Conservation (phyloP, 305 asterid genomes). For the Withania somnifera region DNA sequence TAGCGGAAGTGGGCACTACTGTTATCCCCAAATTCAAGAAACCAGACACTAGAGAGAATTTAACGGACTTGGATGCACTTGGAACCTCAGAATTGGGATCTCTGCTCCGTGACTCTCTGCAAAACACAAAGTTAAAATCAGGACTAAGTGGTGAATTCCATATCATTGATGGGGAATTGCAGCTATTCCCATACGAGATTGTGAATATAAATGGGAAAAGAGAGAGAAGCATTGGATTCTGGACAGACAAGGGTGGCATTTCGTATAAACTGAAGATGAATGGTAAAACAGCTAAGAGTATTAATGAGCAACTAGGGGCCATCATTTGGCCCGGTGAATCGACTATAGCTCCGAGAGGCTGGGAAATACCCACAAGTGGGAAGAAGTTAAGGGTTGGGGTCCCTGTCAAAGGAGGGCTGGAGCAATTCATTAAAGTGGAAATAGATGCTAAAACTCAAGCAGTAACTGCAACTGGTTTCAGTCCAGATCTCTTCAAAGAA, state of each 20-base stretch:
- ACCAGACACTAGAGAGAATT: neutral
- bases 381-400: constrained; percentile 35
- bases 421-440: constrained; percentile 23
- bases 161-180: constrained; percentile 27
- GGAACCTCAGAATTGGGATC: constrained; percentile 27
- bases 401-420: constrained; percentile 23
- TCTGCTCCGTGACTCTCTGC: constrained; percentile 14
- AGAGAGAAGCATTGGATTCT: constrained; percentile 22
- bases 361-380: constrained; percentile 22
- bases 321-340: constrained; percentile 49
- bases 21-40: neutral
- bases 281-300: neutral
- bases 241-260: constrained; percentile 20
- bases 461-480: constrained; percentile 14
- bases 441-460: constrained; percentile 13
- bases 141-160: constrained; percentile 33
- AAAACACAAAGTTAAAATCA: constrained; percentile 3
- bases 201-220: constrained; percentile 26
- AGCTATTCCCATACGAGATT: constrained; percentile 25
- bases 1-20: constrained; percentile 6
- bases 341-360: constrained; percentile 24
- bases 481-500: constrained; percentile 19
- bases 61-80: constrained; percentile 9
- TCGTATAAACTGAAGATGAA: neutral
- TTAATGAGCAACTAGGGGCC: constrained; percentile 1